Evolutionary conservation across 1,139 yeast species (phyloP).

Genomic region (Geotrichum candidum): DNA sequence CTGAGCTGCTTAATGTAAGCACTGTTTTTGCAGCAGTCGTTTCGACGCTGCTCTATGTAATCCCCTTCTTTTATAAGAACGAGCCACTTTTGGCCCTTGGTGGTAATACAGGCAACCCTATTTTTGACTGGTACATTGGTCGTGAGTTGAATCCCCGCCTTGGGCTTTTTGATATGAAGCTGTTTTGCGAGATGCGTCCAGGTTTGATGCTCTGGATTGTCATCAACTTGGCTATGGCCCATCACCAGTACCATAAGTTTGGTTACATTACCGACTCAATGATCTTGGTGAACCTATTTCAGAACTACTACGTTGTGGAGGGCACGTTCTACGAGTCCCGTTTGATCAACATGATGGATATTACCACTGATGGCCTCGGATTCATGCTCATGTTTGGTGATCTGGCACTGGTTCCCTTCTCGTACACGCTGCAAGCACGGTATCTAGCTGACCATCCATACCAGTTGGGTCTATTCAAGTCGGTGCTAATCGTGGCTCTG

Average conservation of each 20-base stretch:
- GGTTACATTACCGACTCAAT: conserved; percentile 70
- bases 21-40: conserved; percentile 58
- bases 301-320: conserved; percentile 79
- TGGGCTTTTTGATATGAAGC: conserved; percentile 78
- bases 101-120: conserved; percentile 70
- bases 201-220: conserved; percentile 85
- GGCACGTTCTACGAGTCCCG: conserved; percentile 92
- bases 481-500: conserved; percentile 39
- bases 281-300: conserved; percentile 60
- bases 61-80: conserved; percentile 50
- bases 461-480: conserved; percentile 44
- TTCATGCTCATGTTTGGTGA: conserved; percentile 95
- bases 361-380: conserved; percentile 95
- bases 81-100: conserved; percentile 76
- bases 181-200: conserved; percentile 91
- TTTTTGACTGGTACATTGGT: conserved; percentile 96
- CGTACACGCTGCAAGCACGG: conserved; percentile 81
- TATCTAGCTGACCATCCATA: conserved; percentile 65
- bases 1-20: conserved; percentile 59
- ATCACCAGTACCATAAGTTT: conserved; percentile 61
- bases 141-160: conserved; percentile 90
- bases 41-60: conserved; percentile 58
- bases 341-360: conserved; percentile 86
- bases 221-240: conserved; percentile 72
- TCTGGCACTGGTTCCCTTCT: conserved; percentile 87